Conservation (phyloP, 352 stramenopile genomes). For the Phytopythium vexans region DNA sequence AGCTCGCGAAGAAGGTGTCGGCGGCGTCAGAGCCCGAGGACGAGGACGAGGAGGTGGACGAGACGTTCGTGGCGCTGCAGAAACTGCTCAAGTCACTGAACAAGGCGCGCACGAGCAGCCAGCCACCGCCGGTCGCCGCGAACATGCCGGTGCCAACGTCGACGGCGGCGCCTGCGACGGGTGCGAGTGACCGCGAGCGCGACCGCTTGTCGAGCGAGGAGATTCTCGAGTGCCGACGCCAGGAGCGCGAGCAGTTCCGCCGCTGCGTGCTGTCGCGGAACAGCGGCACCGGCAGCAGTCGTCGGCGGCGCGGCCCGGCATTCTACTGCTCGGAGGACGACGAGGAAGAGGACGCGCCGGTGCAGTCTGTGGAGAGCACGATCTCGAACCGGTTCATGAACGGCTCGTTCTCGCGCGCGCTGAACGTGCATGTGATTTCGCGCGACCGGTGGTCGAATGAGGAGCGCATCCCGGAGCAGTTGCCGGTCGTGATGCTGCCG, state of each 20-base stretch:
- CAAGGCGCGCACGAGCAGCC: slow-evolving; percentile 18
- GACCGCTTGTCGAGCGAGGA: slow-evolving; percentile 61
- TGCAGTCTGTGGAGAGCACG: slow-evolving; percentile 67
- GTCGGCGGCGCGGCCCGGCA: slow-evolving; percentile 35
- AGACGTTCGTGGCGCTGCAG: slow-evolving; percentile 78
- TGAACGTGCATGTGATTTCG: slow-evolving; percentile 76
- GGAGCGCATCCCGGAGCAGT: slow-evolving; percentile 48
- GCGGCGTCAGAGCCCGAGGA: slow-evolving; percentile 24
- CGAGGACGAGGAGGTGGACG: slow-evolving; percentile 68
- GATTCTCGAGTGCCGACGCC: slow-evolving; percentile 58
- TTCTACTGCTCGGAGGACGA: slow-evolving; percentile 70
- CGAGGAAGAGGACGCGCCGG: slow-evolving; percentile 52
- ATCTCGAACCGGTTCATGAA: slow-evolving; percentile 84
- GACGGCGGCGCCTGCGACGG: slow-evolving; percentile 8
- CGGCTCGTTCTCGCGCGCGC: slow-evolving; percentile 59
- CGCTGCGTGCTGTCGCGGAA: slow-evolving; percentile 49
- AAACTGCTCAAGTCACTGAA: slow-evolving; percentile 71
- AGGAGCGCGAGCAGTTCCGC: slow-evolving; percentile 69
- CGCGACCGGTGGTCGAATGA: slow-evolving; percentile 67
- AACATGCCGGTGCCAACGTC: slow-evolving; percentile 6
- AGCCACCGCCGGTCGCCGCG: slow-evolving; percentile 8
- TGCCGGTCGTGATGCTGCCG: slow-evolving; percentile 71
- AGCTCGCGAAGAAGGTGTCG: slow-evolving; percentile 4
- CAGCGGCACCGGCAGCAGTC: slow-evolving; percentile 3
- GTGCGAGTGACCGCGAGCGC: slow-evolving; percentile 4